phyloP scores from a whole-genome alignment of 2,329 filamentous ascomycete species.

The Hysterium pulicare region DNA sequence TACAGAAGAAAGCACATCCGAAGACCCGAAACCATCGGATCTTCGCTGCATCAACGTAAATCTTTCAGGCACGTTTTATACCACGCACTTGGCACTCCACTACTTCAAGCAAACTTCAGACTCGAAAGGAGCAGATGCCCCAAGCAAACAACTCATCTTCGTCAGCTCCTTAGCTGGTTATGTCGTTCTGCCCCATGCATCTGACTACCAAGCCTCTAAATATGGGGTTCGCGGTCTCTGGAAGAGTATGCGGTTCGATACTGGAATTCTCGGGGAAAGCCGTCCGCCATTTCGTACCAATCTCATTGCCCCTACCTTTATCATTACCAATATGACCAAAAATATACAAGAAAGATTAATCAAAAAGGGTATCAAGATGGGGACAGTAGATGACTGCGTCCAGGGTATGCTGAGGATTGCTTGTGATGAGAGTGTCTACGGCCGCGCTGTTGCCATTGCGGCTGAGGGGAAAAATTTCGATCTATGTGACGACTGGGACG shows the following conservation, averaged over 20 bases:
- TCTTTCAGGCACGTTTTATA: slow-evolving; percentile 23
- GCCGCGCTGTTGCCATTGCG: slow-evolving; percentile 11
- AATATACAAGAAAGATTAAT: slow-evolving; percentile 3
- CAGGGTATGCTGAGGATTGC: slow-evolving; percentile 14
- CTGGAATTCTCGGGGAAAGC: slow-evolving; percentile 5
- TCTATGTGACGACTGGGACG: slow-evolving; percentile 15
- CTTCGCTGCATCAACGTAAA: slow-evolving; percentile 21
- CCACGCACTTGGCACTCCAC: slow-evolving; percentile 29
- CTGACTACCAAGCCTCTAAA: slow-evolving; percentile 15
- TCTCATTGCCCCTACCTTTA: slow-evolving; percentile 15
- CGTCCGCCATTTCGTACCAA: slow-evolving; percentile 10
- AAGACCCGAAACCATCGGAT: slow-evolving; percentile 26
- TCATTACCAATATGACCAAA: slow-evolving; percentile 12
- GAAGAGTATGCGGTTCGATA: slow-evolving; percentile 13
- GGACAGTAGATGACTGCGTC: slow-evolving; percentile 12
- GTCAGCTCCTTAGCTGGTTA: slow-evolving; percentile 17
- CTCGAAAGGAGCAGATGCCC: background rate
- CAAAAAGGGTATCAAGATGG: slow-evolving; percentile 9
- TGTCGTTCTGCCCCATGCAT: slow-evolving; percentile 5
- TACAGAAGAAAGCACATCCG: slow-evolving; percentile 5
- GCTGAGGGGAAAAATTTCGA: slow-evolving; percentile 14
- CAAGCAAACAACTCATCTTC: slow-evolving; percentile 17
- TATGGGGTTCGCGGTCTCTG: slow-evolving; percentile 16
- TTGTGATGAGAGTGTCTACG: slow-evolving; percentile 13
- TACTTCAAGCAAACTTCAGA: too few relatives aligned